Conservation (phyloP, 306 rosid species). For the Adenanthera pavonina region DNA sequence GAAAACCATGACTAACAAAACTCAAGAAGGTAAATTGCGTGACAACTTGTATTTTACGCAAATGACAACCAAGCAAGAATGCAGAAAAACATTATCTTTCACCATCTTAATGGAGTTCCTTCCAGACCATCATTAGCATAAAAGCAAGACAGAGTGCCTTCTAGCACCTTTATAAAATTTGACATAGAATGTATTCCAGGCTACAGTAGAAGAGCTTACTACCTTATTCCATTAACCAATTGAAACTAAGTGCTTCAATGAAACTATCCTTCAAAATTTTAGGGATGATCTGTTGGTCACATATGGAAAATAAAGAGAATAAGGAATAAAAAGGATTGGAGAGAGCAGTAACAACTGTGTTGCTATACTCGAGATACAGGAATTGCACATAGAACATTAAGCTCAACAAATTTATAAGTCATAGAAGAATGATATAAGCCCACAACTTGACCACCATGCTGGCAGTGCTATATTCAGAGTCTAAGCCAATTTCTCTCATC, state of each 20-base stretch:
- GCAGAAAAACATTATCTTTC: constrained; percentile 24
- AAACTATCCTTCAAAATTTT: constrained; percentile 14
- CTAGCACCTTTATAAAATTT: constrained; percentile 6
- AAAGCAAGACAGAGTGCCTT: neutral
- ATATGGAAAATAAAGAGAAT: neutral
- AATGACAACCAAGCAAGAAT: constrained; percentile 17
- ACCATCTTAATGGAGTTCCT: neutral
- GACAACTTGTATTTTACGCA: constrained; percentile 16
- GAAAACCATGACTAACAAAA: constrained; percentile 1
- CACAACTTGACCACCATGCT: neutral
- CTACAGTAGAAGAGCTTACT: neutral
- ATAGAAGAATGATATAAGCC: neutral
- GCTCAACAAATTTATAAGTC: neutral
- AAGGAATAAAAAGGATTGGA: neutral
- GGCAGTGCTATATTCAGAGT: neutral
- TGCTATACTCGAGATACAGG: neutral
- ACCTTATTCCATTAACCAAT: neutral
- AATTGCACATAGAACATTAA: constrained; percentile 16
- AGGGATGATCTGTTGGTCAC: neutral
- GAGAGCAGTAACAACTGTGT: neutral
- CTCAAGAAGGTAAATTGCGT: constrained; percentile 4
- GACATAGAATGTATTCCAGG: constrained; percentile 8
- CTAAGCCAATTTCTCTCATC: constrained; percentile 1
- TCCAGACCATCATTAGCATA: constrained; percentile 7
- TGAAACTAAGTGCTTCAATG: neutral